Base-by-base conservation (phyloP, 2,329 filamentous ascomycete species). In the Pseudogymnoascus sp. region DNA sequence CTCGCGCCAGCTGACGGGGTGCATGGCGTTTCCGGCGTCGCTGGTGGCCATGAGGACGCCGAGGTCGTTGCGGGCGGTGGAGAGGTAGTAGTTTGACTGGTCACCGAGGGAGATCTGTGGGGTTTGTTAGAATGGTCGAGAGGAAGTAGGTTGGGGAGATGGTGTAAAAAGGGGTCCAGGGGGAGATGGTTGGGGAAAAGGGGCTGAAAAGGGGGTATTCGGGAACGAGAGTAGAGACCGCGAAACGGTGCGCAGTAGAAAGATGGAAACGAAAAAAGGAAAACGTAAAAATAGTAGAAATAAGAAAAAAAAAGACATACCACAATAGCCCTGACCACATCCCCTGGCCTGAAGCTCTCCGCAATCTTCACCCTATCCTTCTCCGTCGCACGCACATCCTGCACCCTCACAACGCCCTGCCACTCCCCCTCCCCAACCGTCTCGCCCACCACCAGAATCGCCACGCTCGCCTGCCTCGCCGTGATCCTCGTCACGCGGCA, bases 51-150 rank as follows among this genome's bases (percentile, higher is more conserved):
- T 90, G 40, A 99, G 90, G 64, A 97, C 93, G 2, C 95, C 95
- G 42, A 96, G 81, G 73, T 96, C 90, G 75, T 99, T 97, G 68
- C 86, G 86, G 29, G 92, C 91, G 1, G 95, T 99, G 26, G 88
- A 90, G n/a, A 96, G 82, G 75, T 97, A 99, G 75, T 97, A 99
- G 71, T 91, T 96, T 60, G 89, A 87, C 77, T 97, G 93, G 73
- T 99, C 95, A 38, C 95, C 95, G 13, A 97, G 77, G 7, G 90
- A 95, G 64, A 96, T 95, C 87, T 89, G 60, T 7, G 7, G 2
- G 1, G 21, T 13, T n/a, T 31, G 31, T 38, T 38, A 38, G 63
- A 42, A 38, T 53, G 42, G 29, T 15, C 31, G 38, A 6, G 33
- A 37, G 64, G 1, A n/a, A 21, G 21, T 26, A 26, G 7, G 3